These are phyloP conservation scores for Ocimum tenuiflorum DNA, from an alignment of 257 asterid genomes.

Conservation along the genomic window DNA sequence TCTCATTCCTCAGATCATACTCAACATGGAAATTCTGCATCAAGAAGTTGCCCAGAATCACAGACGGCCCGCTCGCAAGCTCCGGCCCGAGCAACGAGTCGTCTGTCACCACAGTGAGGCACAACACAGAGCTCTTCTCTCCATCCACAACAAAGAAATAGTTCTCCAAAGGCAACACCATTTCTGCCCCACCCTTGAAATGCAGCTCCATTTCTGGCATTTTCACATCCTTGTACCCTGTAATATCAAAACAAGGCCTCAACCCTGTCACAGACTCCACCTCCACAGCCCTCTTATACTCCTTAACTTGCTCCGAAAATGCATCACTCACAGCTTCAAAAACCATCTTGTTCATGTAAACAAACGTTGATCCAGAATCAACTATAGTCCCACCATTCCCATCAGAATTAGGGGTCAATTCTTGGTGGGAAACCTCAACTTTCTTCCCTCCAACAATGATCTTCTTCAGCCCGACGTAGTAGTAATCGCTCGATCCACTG, in stretches of 20 bases:
- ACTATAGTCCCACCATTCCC: slow-evolving; percentile 85
- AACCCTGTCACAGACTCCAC: slow-evolving; percentile 51
- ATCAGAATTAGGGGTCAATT: slow-evolving; percentile 34
- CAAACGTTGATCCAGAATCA: slow-evolving; percentile 78
- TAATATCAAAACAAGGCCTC: slow-evolving; percentile 61
- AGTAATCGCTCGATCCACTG: slow-evolving; percentile 36
- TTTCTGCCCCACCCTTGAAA: slow-evolving; percentile 71
- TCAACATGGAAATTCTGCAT: slow-evolving; percentile 79
- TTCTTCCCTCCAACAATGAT: slow-evolving; percentile 60
- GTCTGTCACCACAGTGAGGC: slow-evolving; percentile 55
- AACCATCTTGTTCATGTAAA: slow-evolving; percentile 41
- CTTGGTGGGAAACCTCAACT: slow-evolving; percentile 38
- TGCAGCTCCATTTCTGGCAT: slow-evolving; percentile 61
- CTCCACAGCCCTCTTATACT: slow-evolving; percentile 34
- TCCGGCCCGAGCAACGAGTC: slow-evolving; percentile 29
- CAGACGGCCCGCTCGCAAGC: slow-evolving; percentile 49
- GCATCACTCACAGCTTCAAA: slow-evolving; percentile 35
- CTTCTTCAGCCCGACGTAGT: slow-evolving; percentile 49
- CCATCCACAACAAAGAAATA: slow-evolving; percentile 44
- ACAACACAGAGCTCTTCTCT: slow-evolving; percentile 28
- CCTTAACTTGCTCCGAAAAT: slow-evolving; percentile 40
- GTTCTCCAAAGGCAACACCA: slow-evolving; percentile 64
- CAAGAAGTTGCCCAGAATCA: slow-evolving; percentile 73
- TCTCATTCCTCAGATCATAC: slow-evolving; percentile 61
- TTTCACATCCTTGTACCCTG: slow-evolving; percentile 27